These are phyloP conservation scores for Vaccinium macrocarpon DNA, from an alignment of 148 eudicot genomes.

Conservation along the genomic window DNA sequence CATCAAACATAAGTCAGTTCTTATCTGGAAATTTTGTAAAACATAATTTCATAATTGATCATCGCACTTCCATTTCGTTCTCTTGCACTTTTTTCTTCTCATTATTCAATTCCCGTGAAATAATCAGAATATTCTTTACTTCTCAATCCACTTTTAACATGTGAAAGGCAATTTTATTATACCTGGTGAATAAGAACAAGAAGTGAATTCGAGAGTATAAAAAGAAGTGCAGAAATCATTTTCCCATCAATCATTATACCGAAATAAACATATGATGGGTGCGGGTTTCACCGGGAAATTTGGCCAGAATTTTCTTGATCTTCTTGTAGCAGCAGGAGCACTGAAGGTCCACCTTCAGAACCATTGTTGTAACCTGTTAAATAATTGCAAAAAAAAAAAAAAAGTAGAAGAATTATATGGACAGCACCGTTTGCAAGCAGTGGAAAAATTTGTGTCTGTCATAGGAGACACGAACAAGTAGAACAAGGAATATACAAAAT, in stretches of 20 bases:
- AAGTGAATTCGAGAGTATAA: too few relatives aligned
- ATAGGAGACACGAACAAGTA: neutral
- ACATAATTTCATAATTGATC: too few relatives aligned
- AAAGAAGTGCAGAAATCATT: neutral
- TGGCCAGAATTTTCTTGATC: conserved; percentile 64
- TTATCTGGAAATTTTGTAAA: neutral
- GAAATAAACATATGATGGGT: too few relatives aligned
- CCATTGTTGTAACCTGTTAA: conserved; percentile 58
- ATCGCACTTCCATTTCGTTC: neutral
- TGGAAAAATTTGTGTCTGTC: neutral
- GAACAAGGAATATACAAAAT: neutral
- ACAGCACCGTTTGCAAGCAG: neutral
- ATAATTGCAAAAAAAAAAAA: neutral
- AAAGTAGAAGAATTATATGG: neutral
- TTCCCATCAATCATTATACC: neutral
- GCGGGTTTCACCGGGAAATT: conserved; percentile 62
- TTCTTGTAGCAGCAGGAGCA: conserved; percentile 73
- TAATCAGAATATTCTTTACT: neutral
- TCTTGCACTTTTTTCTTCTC: neutral
- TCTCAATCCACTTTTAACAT: neutral
- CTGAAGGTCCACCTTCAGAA: conserved; percentile 72
- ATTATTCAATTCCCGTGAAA: neutral
- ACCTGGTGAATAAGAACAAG: neutral
- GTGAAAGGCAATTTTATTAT: neutral
- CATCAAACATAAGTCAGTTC: neutral